phyloP scores from a whole-genome alignment of 2,329 filamentous ascomycete genomes.

The Xylaria sp. region DNA sequence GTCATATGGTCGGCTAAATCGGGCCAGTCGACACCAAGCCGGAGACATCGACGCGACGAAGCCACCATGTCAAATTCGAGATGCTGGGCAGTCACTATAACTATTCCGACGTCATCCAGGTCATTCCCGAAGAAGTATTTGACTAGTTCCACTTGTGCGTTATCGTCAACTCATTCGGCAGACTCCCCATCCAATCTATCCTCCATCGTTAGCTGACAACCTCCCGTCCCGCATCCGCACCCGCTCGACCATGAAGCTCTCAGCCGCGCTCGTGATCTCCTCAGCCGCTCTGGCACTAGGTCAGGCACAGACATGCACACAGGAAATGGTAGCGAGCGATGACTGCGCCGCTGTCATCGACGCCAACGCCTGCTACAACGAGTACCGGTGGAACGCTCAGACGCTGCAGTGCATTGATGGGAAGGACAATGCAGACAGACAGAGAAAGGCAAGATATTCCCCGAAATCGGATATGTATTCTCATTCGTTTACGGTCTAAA shows the following conservation, averaged over 20 bases:
- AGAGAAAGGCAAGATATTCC: slow-evolving; percentile 47
- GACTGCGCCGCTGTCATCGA: slow-evolving; percentile 56
- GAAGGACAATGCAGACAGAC: slow-evolving; percentile 48
- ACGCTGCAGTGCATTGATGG: slow-evolving; percentile 54
- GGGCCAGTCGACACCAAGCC: background rate
- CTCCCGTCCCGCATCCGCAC: slow-evolving; percentile 13
- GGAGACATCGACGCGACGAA: slow-evolving; percentile 9
- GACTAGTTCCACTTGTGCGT: slow-evolving; percentile 20
- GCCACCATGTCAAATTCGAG: slow-evolving; percentile 18
- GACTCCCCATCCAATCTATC: slow-evolving; percentile 18
- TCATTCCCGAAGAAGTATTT: slow-evolving; percentile 22
- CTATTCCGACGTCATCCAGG: slow-evolving; percentile 30
- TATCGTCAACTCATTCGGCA: slow-evolving; percentile 25
- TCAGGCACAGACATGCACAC: slow-evolving; percentile 50
- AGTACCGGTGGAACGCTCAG: slow-evolving; percentile 52
- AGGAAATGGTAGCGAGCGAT: slow-evolving; percentile 51
- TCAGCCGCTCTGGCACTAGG: slow-evolving; percentile 41
- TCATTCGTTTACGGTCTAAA: background rate
- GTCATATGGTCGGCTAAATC: slow-evolving; percentile 34
- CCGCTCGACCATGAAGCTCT: slow-evolving; percentile 39
- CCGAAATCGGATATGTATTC: too few species aligned
- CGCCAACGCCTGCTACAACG: slow-evolving; percentile 56
- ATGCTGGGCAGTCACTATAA: slow-evolving; percentile 34
- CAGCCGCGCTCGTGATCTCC: slow-evolving; percentile 41
- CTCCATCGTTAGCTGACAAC: slow-evolving; percentile 3